phyloP scores from a whole-genome alignment of 129 eudicot species.

The Logfia minima region DNA sequence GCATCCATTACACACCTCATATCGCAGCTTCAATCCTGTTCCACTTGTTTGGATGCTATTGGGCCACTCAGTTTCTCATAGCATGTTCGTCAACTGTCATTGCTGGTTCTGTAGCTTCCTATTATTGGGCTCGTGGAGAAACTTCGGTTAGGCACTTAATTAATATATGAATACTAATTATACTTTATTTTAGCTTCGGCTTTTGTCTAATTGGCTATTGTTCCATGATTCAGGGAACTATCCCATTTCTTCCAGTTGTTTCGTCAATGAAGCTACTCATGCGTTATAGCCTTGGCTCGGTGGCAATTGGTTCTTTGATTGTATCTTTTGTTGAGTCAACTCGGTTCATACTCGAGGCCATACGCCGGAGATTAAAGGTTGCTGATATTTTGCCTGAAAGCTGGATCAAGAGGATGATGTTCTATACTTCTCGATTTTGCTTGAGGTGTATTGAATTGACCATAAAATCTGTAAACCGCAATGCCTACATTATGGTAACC shows the following conservation, averaged over 20 bases:
- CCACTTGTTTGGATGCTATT: slow-evolving; percentile 87
- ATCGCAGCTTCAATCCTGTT: slow-evolving; percentile 77
- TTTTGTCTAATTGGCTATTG: slow-evolving; percentile 1
- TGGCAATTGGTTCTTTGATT: slow-evolving; percentile 82
- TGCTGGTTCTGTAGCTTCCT: slow-evolving; percentile 97
- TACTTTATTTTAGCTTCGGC: slow-evolving; percentile 3
- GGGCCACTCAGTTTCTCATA: slow-evolving; percentile 84
- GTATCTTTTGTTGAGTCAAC: slow-evolving; percentile 81
- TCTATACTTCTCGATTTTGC: slow-evolving; percentile 55
- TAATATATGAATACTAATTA: neutral
- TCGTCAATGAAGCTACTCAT: slow-evolving; percentile 88
- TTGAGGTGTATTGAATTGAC: slow-evolving; percentile 67
- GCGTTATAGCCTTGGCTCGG: slow-evolving; percentile 80
- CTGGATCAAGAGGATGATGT: slow-evolving; percentile 58
- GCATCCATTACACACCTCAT: slow-evolving; percentile 75
- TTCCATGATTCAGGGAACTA: slow-evolving; percentile 55
- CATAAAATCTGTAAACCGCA: slow-evolving; percentile 83
- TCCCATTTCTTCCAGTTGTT: slow-evolving; percentile 93
- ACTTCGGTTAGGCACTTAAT: slow-evolving; percentile 61
- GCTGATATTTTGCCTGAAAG: slow-evolving; percentile 60
- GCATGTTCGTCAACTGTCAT: slow-evolving; percentile 89
- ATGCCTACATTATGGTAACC: slow-evolving; percentile 91
- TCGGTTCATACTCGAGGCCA: slow-evolving; percentile 73
- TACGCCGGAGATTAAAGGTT: slow-evolving; percentile 76
- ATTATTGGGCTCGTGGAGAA: slow-evolving; percentile 94